Evolutionary conservation across 495 filamentous ascomycete genomes (phyloP).

Genomic region (Penicillium egyptiacum): DNA sequence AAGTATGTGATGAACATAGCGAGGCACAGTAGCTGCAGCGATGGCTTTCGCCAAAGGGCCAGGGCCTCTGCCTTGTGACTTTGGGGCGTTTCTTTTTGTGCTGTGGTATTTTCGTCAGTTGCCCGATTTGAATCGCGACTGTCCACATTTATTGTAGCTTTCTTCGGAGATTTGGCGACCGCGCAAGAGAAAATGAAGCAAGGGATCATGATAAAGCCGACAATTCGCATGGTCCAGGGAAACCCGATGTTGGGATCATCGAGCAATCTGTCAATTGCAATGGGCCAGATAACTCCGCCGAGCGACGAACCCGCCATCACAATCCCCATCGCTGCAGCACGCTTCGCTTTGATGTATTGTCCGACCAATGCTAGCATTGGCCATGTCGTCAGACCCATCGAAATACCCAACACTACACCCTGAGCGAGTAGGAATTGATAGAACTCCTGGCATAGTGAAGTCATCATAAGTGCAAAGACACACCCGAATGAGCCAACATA

Average conservation of each 20-base stretch:
- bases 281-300: conserved; percentile 53
- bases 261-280: conserved; percentile 43
- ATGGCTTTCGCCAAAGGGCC: conserved; percentile 24
- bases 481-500: conserved; percentile 30
- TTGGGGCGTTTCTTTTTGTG: not conserved
- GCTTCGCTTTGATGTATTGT: conserved; percentile 55
- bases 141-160: not conserved
- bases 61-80: conserved; percentile 20
- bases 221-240: conserved; percentile 51
- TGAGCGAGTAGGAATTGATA: conserved; percentile 66
- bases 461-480: conserved; percentile 56
- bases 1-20: conserved; percentile 46
- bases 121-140: not conserved
- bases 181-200: conserved; percentile 56
- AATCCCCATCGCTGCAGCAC: conserved; percentile 56
- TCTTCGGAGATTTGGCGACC: conserved; percentile 14
- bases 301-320: conserved; percentile 56
- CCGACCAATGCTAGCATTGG: conserved; percentile 53
- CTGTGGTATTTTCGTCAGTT: not conserved
- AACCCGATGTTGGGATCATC: conserved; percentile 42
- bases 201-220: conserved; percentile 50
- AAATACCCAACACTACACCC: conserved; percentile 54
- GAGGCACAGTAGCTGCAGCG: conserved; percentile 49
- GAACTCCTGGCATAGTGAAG: conserved; percentile 54
- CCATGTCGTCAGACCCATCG: conserved; percentile 49